Base-by-base conservation (phyloP, 192 early-diverging fungal genomes). In the Podila minutissima region DNA sequence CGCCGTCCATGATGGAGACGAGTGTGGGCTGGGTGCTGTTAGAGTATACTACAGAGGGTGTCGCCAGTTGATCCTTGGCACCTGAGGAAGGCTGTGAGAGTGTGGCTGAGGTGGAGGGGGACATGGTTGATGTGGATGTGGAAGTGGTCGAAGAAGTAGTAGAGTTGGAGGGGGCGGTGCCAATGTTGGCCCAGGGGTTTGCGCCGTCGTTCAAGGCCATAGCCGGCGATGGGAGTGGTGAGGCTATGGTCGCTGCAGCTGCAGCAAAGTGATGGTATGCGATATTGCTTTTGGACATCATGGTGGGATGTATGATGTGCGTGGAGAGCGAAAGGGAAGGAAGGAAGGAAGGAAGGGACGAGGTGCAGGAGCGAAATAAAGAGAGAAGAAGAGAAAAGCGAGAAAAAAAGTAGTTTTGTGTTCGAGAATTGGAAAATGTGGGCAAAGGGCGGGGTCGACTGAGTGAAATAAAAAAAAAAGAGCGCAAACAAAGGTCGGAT, bases 211-310 rank as follows among this genome's bases (percentile, higher is more conserved):
- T 68, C 35, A 73, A 24, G 20, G 77, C 66, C 62, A 81, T 72
- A 24, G 74, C 74, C 37, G 82, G 82, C 15, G 82, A 83, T 17
- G 82, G 74, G 41, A 76, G 82, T 19, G 82, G 82, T 10, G 82
- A 76, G 48, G 64, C 71, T 76, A 76, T 83, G 59, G 74, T 75
- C 26, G 74, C 66, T 31, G 82, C 77, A 32, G 77, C 77, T 59
- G 71, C 66, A 41, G 67, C 70, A 69, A 81, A 73, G 60, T 73
- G 71, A 53, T 64, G 70, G 49, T 72, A 79, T 72, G 75, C 62
- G 64, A 78, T 70, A 67, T 79, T 64, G 75, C 26, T 68, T 79
- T 72, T 79, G 66, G 75, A 79, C 66, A 73, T 72, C 77, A 81
- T 81, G 29, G 31, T 61, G 69, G 24, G 24, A 55, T 50, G 24